Percentiles rank a stretch among this genome's conserved stretches.
These are phyloP conservation scores for Backusella macrospora DNA, from an alignment of 192 early-diverging fungal genomes.

Conservation along the genomic window DNA sequence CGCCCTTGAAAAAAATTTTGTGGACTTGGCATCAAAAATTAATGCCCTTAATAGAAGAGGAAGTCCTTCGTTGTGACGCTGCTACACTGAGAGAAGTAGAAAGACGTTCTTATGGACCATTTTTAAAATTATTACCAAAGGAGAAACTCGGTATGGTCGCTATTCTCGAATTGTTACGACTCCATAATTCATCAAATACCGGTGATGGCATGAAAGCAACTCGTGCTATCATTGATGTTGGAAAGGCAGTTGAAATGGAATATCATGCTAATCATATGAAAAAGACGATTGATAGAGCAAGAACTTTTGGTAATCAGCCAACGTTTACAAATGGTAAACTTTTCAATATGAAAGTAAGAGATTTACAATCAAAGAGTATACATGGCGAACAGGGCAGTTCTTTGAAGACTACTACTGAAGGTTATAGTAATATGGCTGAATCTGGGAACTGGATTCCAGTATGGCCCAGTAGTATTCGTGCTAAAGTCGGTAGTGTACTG, in stretches of 20 bases:
- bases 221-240: constrained; percentile 62
- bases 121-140: constrained; percentile 64
- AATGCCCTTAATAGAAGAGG: constrained; percentile 68
- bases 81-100: constrained; percentile 40
- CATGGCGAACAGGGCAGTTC: constrained; percentile 41
- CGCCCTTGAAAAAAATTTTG: constrained; percentile 59
- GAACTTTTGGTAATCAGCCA: constrained; percentile 61
- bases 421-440: constrained; percentile 28
- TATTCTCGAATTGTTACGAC: constrained; percentile 78
- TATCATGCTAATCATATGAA: constrained; percentile 79
- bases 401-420: constrained; percentile 17
- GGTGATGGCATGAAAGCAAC: constrained; percentile 61
- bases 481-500: constrained; percentile 55
- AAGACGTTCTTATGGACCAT: constrained; percentile 60
- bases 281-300: constrained; percentile 49
- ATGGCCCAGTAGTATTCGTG: constrained; percentile 43
- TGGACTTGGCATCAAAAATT: constrained; percentile 79
- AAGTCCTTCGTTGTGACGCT: constrained; percentile 55
- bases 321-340: constrained; percentile 77
- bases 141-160: constrained; percentile 83
- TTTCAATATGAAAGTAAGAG: constrained; percentile 80
- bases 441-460: constrained; percentile 36
- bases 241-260: constrained; percentile 80
- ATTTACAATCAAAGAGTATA: constrained; percentile 63
- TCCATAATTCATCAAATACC: constrained; percentile 53